Evolutionary conservation across 352 stramenopile genomes (phyloP), one percentile per base, ranked within the genome.

Genomic region (Plasmopara muralis): DNA sequence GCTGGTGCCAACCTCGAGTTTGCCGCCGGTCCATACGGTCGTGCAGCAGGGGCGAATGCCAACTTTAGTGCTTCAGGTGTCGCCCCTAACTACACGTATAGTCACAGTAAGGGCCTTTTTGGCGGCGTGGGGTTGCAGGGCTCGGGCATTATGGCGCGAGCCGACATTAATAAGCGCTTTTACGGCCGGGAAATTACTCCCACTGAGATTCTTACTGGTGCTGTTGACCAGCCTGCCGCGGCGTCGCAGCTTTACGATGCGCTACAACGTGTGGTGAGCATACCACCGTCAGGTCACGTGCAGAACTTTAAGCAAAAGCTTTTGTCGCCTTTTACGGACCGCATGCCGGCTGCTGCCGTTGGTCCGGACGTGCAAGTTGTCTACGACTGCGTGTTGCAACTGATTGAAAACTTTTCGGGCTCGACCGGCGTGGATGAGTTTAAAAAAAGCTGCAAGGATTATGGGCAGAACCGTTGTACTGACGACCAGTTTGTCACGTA

Each of bases 41-140:
- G 83, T 41, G 78, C 80, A 2, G 83, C 83, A 2, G 80, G 77
- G 2, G 81, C 83, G 2, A 85, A 83, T 47, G 83, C 83, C 15
- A 89, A 87, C 61, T 74, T 90, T 51, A 91, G 75, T 52, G 51
- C 78, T 5, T 81, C 74, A 42, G 84, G 84, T 37, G 55, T 95
- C 20, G 77, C 76, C 10, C 77, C 82, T 20, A 95, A 91, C 75
- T 95, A 93, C 67, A 92, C 77, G 57, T 95, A 95, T 68, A 86
- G 69, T 61, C 80, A 92, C 60, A 90, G 78, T 66, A 92, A 92
- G 60, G 84, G 84, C 1, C 66, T 95, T 0, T 95, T 89, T 53
- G 84, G 77, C n/a, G 84, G 84, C 39, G 69, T 92, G 18, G 76
- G 74, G 5, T 65, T 95, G 16, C 82, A 95, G 53, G 84, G 82